These are phyloP conservation scores for Viola pubescens DNA, from an alignment of 441 rosid species.

Conservation along the genomic window DNA sequence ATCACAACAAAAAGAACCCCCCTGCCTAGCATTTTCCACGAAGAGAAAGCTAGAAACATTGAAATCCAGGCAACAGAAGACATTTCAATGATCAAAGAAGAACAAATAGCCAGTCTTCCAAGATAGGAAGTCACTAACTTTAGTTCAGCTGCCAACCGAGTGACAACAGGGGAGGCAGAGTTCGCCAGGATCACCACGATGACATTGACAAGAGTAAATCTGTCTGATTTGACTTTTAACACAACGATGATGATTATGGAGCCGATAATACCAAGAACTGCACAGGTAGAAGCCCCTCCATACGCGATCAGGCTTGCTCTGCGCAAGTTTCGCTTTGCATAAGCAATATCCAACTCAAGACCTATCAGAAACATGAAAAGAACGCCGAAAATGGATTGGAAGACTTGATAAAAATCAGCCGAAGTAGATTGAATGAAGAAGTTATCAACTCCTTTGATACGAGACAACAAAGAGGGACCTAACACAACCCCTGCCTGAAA, in stretches of 20 bases:
- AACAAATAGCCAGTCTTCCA: conserved; percentile 54
- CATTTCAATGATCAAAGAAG: conserved; percentile 57
- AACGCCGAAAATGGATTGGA: conserved; percentile 45
- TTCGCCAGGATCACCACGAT: conserved; percentile 42
- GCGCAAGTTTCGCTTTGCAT: conserved; percentile 41
- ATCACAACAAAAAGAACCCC: conserved; percentile 29
- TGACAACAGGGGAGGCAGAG: conserved; percentile 65
- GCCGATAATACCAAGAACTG: conserved; percentile 31
- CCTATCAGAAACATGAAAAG: conserved; percentile 81
- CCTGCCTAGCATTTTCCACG: conserved; percentile 19
- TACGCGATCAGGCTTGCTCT: conserved; percentile 37
- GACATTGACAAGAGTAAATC: conserved; percentile 24
- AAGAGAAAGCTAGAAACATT: conserved; percentile 17
- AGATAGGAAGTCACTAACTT: conserved; percentile 57
- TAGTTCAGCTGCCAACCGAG: conserved; percentile 56
- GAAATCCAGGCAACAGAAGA: conserved; percentile 33
- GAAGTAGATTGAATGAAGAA: conserved; percentile 53
- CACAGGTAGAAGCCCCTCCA: conserved; percentile 27
- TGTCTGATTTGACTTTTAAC: conserved; percentile 18
- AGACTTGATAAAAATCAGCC: conserved; percentile 40
- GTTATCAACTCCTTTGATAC: conserved; percentile 24
- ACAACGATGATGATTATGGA: conserved; percentile 28
- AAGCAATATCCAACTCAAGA: conserved; percentile 53
- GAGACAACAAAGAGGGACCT: conserved; percentile 58
- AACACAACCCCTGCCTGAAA: conserved; percentile 71